Evolutionary conservation across 73 alveolate genomes (phyloP), one percentile per base, ranked within the genome.

Genomic region (Stentor coeruleus): DNA sequence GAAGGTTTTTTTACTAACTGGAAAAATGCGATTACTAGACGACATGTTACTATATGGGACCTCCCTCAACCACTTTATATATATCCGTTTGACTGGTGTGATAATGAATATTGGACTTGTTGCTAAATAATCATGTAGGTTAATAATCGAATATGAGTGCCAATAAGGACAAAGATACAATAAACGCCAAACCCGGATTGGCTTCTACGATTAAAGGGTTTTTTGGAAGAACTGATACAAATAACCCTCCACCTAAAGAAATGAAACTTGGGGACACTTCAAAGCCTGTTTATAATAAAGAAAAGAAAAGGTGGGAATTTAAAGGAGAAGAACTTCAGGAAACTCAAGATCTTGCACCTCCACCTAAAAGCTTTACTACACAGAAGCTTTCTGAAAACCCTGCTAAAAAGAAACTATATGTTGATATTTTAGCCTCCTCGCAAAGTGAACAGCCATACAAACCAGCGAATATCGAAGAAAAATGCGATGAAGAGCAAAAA

Each of bases 91-190:
- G 85, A 88, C 83, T 81, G 81, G 59, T 88, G 94, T 58, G 91
- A 88, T 49, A 88, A 88, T 88, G 92, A 88, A 82, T 88, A 85
- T 77, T 88, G 94, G 94, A 88, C 92, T 74, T 88, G 94, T 14
- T 66, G 79, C 39, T 66, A 66, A 33, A 66, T 57, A n/a, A n/a
- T n/a, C n/a, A n/a, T n/a, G n/a, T n/a, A n/a, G n/a, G n/a, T n/a
- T n/a, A n/a, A n/a, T n/a, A n/a, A n/a, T n/a, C n/a, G n/a, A n/a
- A n/a, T n/a, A n/a, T n/a, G n/a, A n/a, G n/a, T n/a, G n/a, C n/a
- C n/a, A n/a, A n/a, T n/a, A n/a, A n/a, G n/a, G n/a, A n/a, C n/a
- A n/a, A n/a, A n/a, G n/a, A n/a, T n/a, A n/a, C n/a, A n/a, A n/a
- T n/a, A n/a, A n/a, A n/a, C n/a, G n/a, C n/a, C n/a, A n/a, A n/a